Base-by-base conservation (phyloP, 352 stramenopile genomes). In the Pythium sukuiense region DNA sequence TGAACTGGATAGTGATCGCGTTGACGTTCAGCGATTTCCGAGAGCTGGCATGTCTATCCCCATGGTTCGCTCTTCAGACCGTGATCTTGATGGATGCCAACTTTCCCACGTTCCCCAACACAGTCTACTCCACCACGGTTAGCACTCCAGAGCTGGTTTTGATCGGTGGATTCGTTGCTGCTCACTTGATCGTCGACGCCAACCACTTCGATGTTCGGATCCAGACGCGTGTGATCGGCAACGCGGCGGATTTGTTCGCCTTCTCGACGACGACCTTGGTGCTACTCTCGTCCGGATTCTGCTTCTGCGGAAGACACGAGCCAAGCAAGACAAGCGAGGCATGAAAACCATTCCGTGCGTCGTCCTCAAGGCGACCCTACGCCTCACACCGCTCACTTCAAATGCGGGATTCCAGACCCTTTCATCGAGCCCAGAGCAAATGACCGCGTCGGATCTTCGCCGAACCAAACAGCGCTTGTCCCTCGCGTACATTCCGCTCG, bases 51-150 rank as follows among this genome's bases (percentile, higher is more conserved):
- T 67, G 60, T 26, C 30, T 33, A 2, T 60, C 52, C 0, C 37
- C 60, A 26, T 67, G 60, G 60, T 53, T 67, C 13, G 35, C 35
- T 13, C 56, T 59, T 6, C 60, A 67, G 29, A 61, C 50, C 5
- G 60, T 60, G 11, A 55, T 48, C 35, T 45, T 60, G 26, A 55
- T 67, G 16, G 60, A 67, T 30, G 49, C 60, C 39, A 67, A 67
- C 20, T 60, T 55, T 20, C 60, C 50, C 18, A 61, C 60, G 3
- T 67, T 48, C 24, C 60, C 50, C 20, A 59, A 53, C 14, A 53
- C 50, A 8, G 13, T 67, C 6, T 32, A 27, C 6, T 67, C 60
- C 3, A 60, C 41, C 4, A 29, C 54, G 2, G n/a, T 67, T 20
- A 55, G 52, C 24, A 37, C 52, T 5, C 61, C 61, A n/a, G 52